Conservation (phyloP, 768 basidiomycete genomes). For the Baorangia bicolor region DNA sequence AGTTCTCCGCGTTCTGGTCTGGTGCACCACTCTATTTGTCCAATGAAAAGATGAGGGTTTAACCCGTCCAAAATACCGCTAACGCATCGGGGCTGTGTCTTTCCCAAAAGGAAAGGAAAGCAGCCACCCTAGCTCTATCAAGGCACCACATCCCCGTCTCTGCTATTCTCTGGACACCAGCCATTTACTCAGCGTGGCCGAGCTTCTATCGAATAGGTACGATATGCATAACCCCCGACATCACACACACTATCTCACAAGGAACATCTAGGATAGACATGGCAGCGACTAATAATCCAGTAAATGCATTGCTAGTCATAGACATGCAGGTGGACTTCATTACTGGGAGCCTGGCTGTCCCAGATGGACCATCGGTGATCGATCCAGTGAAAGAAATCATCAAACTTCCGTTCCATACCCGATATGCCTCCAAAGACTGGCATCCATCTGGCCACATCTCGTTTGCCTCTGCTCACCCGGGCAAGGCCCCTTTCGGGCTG, state of each 20-base stretch:
- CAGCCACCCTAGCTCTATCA: not conserved
- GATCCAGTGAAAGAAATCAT: constrained; percentile 58
- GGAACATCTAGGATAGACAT: constrained; percentile 13
- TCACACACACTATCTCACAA: not conserved
- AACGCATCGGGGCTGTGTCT: not conserved
- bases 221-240: not conserved
- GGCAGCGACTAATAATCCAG: constrained; percentile 1
- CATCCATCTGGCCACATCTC: constrained; percentile 68
- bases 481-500: constrained; percentile 38
- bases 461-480: constrained; percentile 55
- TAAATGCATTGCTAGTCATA: constrained; percentile 61
- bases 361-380: constrained; percentile 57
- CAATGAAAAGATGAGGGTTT: too few relatives aligned
- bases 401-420: constrained; percentile 48
- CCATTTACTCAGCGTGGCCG: not conserved
- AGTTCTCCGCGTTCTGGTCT: too few relatives aligned
- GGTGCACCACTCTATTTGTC: too few relatives aligned
- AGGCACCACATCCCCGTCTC: not conserved
- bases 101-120: not conserved
- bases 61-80: too few relatives aligned
- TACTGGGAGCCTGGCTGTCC: constrained; percentile 68
- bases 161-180: not conserved
- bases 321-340: constrained; percentile 89
- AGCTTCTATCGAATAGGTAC: not conserved
- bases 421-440: constrained; percentile 56